These are phyloP conservation scores for Penicillium dipodomyicola DNA, from an alignment of 495 filamentous ascomycete genomes.

Conservation along the genomic window DNA sequence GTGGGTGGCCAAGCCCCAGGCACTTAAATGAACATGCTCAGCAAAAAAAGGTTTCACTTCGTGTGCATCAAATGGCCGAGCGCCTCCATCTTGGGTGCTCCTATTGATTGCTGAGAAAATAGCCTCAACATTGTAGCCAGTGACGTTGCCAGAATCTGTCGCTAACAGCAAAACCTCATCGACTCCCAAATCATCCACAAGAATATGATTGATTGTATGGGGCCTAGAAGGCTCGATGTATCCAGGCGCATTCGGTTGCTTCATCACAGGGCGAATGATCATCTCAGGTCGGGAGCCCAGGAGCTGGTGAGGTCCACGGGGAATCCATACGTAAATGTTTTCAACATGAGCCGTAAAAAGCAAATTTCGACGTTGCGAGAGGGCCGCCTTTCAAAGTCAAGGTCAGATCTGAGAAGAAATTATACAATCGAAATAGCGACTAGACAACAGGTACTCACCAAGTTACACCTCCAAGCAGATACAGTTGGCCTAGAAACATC, in stretches of 20 bases:
- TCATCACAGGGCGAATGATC: slow-evolving; percentile 61
- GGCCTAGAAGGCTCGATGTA: slow-evolving; percentile 55
- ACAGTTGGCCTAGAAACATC: slow-evolving; percentile 31
- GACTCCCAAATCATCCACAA: slow-evolving; percentile 74
- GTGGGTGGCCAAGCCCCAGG: slow-evolving; percentile 90
- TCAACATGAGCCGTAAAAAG: slow-evolving; percentile 75
- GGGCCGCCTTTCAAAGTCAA: slow-evolving; percentile 40
- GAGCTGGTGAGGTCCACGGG: slow-evolving; percentile 61
- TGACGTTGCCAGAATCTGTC: slow-evolving; percentile 87
- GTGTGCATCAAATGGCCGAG: slow-evolving; percentile 27
- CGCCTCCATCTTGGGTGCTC: slow-evolving; percentile 24
- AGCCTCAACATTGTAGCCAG: slow-evolving; percentile 68
- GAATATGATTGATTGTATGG: slow-evolving; percentile 76
- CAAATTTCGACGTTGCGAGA: slow-evolving; percentile 61
- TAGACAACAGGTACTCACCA: slow-evolving; percentile 38
- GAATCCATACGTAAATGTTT: slow-evolving; percentile 72
- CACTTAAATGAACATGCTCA: slow-evolving; percentile 70
- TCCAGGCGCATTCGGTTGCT: slow-evolving; percentile 46
- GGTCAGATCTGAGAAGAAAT: neutral
- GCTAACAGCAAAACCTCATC: slow-evolving; percentile 75
- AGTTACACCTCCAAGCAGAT: slow-evolving; percentile 50
- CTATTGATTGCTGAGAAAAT: slow-evolving; percentile 49
- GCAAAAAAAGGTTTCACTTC: slow-evolving; percentile 61
- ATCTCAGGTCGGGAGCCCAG: slow-evolving; percentile 61
- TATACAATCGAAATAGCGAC: neutral